Percentiles rank a stretch among this genome's conserved stretches.
Evolutionary conservation across 805 yeast species (phyloP).

Genomic region (Zygosaccharomyces gambellarensis): DNA sequence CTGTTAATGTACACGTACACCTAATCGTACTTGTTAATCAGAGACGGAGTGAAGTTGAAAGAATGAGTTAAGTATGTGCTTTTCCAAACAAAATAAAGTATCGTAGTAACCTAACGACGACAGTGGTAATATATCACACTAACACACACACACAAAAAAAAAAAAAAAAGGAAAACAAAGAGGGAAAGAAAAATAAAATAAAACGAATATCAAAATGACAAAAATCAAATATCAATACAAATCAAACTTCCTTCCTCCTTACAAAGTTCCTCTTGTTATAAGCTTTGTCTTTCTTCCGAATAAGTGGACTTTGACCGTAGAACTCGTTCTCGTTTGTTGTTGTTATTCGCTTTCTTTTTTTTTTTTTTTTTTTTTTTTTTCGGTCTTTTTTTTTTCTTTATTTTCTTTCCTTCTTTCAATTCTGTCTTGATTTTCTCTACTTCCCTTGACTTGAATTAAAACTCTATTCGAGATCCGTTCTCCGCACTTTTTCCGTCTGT

Average conservation of each 20-base stretch:
- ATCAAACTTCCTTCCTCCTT: not conserved
- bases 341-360: conserved; percentile 7
- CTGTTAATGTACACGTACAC: not conserved
- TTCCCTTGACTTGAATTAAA: not conserved
- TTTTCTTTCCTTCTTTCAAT: not conserved
- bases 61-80: not conserved
- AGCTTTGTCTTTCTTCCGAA: not conserved
- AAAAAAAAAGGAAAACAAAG: not conserved
- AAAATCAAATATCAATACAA: not conserved
- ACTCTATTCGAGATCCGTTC: not conserved
- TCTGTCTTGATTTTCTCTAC: not conserved
- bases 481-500: not conserved
- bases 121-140: not conserved
- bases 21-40: not conserved
- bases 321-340: not conserved
- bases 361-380: conserved; percentile 1
- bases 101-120: not conserved
- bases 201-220: not conserved
- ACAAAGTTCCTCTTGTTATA: no score
- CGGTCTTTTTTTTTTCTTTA: conserved; percentile 6
- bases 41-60: no score
- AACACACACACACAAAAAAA: not conserved
- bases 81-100: not conserved
- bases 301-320: not conserved
- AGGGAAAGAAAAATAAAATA: not conserved